Conservation (phyloP, 225 moss, liverwort and hornwort species). For the Polytrichum commune region DNA sequence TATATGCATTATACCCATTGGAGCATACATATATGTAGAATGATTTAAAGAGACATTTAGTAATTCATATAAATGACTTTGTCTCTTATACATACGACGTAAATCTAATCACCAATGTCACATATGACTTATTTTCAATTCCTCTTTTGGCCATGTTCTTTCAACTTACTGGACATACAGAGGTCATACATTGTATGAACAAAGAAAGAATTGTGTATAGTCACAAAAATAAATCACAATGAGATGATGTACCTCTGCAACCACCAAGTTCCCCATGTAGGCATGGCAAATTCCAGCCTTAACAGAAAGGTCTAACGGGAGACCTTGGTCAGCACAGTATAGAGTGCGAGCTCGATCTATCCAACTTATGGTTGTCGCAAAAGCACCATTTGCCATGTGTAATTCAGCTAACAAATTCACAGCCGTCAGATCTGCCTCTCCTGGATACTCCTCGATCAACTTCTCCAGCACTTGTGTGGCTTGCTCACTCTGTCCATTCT, state of each 20-base stretch:
- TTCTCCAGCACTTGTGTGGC: slow-evolving; percentile 84
- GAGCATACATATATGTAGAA: too few relatives aligned
- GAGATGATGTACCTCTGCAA: slow-evolving; percentile 66
- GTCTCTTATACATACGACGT: too few relatives aligned
- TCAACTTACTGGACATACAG: too few relatives aligned
- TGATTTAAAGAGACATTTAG: too few relatives aligned
- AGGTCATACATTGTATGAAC: too few relatives aligned
- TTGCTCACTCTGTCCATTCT: slow-evolving; percentile 79
- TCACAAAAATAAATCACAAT: too few relatives aligned
- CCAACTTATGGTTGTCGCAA: slow-evolving; percentile 78
- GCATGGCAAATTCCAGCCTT: slow-evolving; percentile 99
- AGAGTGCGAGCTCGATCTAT: slow-evolving; percentile 76
- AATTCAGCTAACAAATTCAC: slow-evolving; percentile 93
- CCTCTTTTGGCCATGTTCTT: too few relatives aligned
- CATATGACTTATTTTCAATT: too few relatives aligned
- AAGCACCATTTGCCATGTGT: slow-evolving; percentile 91
- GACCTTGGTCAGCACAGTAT: slow-evolving; percentile 76
- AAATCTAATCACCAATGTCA: too few relatives aligned
- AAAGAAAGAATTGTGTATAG: too few relatives aligned
- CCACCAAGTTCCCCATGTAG: slow-evolving; percentile 81
- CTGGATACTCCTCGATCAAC: slow-evolving; percentile 78
- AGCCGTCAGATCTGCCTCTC: slow-evolving; percentile 88
- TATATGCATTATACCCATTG: too few relatives aligned
- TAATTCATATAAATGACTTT: too few relatives aligned
- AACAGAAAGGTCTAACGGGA: slow-evolving; percentile 88